These are phyloP conservation scores for Euphorbia peplus DNA, from an alignment of 345 rosid species.

Conservation along the genomic window DNA sequence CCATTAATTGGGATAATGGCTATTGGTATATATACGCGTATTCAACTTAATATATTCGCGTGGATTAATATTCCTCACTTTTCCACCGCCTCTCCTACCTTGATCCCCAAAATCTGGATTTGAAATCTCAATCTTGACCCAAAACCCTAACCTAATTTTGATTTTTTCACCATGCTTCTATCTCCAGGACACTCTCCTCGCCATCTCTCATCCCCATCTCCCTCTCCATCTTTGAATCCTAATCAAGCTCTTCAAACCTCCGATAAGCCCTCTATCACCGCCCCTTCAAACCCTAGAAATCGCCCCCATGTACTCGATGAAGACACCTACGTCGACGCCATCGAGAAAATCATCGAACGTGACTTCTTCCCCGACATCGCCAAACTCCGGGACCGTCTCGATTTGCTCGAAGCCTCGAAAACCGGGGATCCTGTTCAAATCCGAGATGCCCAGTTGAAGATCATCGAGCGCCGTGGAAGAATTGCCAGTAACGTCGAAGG, in stretches of 20 bases:
- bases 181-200: slow-evolving; percentile 86
- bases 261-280: slow-evolving; percentile 23
- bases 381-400: slow-evolving; percentile 89
- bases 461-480: slow-evolving; percentile 78
- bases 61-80: no score
- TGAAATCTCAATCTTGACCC: background rate
- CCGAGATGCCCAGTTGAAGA: slow-evolving; percentile 91
- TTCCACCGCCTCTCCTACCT: no score
- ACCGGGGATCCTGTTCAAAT: slow-evolving; percentile 84
- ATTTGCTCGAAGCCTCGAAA: slow-evolving; percentile 87
- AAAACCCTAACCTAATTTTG: slow-evolving; percentile 12
- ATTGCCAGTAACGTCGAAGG: slow-evolving; percentile 40
- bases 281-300: slow-evolving; percentile 39
- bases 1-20: no score
- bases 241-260: slow-evolving; percentile 30
- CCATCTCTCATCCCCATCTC: slow-evolving; percentile 64
- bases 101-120: no score
- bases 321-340: slow-evolving; percentile 75
- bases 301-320: slow-evolving; percentile 70
- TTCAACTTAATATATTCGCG: no score
- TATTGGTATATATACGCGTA: no score
- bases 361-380: slow-evolving; percentile 93
- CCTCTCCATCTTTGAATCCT: slow-evolving; percentile 48
- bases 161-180: slow-evolving; percentile 52
- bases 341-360: slow-evolving; percentile 94